Conservation (phyloP, 2,329 filamentous ascomycete genomes). For the Colletotrichum sp. region DNA sequence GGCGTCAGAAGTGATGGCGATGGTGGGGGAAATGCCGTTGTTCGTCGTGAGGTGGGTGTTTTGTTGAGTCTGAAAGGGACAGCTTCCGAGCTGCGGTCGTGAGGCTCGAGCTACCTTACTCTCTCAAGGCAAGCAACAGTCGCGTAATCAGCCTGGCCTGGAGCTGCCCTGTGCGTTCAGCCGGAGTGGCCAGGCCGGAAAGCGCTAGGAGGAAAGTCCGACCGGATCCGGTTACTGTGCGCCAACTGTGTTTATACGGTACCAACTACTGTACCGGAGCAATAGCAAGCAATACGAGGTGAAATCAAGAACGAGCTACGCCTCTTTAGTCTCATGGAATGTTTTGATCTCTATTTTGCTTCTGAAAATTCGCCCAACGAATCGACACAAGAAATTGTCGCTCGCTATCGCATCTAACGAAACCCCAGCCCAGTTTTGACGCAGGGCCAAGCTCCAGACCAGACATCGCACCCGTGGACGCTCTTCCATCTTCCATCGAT, state of each 20-base stretch:
- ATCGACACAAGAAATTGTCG: background rate
- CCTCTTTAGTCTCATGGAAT: background rate
- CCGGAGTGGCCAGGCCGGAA: constrained; percentile 1
- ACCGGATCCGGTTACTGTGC: constrained; percentile 18
- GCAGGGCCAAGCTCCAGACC: background rate
- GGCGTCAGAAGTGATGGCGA: background rate
- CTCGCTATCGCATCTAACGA: background rate
- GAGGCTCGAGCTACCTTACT: constrained; percentile 14
- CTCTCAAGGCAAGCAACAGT: constrained; percentile 25
- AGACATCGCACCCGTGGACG: background rate
- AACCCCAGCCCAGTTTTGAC: background rate
- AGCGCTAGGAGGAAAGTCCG: constrained; percentile 23
- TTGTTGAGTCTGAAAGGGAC: constrained; percentile 20
- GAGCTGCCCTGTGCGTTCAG: constrained; percentile 22
- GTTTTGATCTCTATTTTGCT: background rate
- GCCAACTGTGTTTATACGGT: accelerated
- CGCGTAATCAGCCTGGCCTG: constrained; percentile 27
- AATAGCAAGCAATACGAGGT: background rate
- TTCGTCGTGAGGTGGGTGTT: background rate
- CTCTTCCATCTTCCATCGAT: background rate
- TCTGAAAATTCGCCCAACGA: background rate
- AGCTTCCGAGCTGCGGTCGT: constrained; percentile 23
- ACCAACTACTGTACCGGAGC: background rate
- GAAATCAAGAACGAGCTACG: background rate
- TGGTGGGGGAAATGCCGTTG: background rate